Evolutionary conservation across 2,329 filamentous ascomycete species (phyloP).

Genomic region (Botrytis hyacinthi): DNA sequence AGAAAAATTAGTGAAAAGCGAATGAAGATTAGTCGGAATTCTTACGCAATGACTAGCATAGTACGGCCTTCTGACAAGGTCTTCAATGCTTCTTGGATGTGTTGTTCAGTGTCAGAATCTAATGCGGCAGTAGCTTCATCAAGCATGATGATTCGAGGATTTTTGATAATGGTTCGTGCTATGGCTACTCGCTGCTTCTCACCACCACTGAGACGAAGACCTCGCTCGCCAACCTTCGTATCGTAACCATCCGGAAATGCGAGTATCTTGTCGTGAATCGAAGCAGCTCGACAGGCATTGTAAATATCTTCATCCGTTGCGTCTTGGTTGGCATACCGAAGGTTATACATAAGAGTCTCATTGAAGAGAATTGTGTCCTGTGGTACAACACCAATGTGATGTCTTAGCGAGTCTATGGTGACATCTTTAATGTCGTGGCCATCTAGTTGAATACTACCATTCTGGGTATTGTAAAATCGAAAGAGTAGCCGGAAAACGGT

Average conservation of each 20-base stretch:
- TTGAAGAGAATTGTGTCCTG: slow-evolving; percentile 97
- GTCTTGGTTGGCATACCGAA: slow-evolving; percentile 80
- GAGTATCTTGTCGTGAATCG: slow-evolving; percentile 90
- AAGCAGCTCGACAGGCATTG: slow-evolving; percentile 78
- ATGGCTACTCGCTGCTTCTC: slow-evolving; percentile 95
- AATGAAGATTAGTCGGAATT: slow-evolving; percentile 44
- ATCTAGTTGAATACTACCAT: slow-evolving; percentile 81
- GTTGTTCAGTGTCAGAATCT: slow-evolving; percentile 88
- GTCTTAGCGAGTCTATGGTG: slow-evolving; percentile 89
- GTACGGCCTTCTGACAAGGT: slow-evolving; percentile 83
- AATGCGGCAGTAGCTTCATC: slow-evolving; percentile 91
- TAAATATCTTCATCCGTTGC: slow-evolving; percentile 80
- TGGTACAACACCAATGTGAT: slow-evolving; percentile 91
- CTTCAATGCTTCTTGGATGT: slow-evolving; percentile 83
- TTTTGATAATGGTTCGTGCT: slow-evolving; percentile 87
- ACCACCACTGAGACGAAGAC: slow-evolving; percentile 80
- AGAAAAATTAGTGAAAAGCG: slow-evolving; percentile 73
- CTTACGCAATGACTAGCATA: slow-evolving; percentile 89
- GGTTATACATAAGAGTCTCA: slow-evolving; percentile 90
- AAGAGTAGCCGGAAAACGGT: slow-evolving; percentile 95
- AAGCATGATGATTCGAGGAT: slow-evolving; percentile 86
- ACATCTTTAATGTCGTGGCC: slow-evolving; percentile 79
- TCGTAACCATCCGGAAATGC: slow-evolving; percentile 84
- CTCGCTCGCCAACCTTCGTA: slow-evolving; percentile 88
- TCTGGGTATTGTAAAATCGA: slow-evolving; percentile 86